Percentiles rank a stretch among this genome's conserved stretches.
Evolutionary conservation across 495 filamentous ascomycete genomes (phyloP).

Genomic region (Aspergillus affinis): DNA sequence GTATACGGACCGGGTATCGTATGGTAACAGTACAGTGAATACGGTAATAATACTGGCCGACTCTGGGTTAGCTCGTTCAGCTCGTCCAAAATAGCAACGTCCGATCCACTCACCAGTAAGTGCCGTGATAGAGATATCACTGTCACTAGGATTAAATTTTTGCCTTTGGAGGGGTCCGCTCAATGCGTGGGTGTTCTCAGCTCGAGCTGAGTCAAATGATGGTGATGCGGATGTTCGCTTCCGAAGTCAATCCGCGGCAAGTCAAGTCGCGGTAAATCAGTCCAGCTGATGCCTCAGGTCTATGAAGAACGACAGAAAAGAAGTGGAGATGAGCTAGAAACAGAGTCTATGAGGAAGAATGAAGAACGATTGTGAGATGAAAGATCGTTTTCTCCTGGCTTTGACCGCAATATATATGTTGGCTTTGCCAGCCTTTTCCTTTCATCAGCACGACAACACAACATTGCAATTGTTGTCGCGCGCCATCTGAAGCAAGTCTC

Average conservation of each 20-base stretch:
- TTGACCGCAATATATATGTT: not conserved
- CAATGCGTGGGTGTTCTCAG: too few species aligned
- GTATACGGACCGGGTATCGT: constrained; percentile 11
- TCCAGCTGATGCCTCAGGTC: constrained; percentile 4
- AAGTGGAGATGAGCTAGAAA: not conserved
- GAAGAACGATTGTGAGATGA: not conserved
- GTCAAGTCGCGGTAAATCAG: not conserved
- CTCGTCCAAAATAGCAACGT: constrained; percentile 15
- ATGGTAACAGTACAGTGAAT: constrained; percentile 12
- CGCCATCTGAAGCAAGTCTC: constrained; percentile 15
- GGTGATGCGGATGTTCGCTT: too few species aligned
- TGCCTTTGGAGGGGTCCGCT: too few species aligned
- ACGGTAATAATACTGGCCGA: not conserved
- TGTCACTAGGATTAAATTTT: too few species aligned
- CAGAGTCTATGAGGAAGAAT: not conserved
- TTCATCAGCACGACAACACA: not conserved
- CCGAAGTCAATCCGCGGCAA: too few species aligned
- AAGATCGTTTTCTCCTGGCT: constrained; percentile 1
- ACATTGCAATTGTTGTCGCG: constrained; percentile 13
- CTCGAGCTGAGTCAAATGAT: too few species aligned
- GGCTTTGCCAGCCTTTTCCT: too few species aligned
- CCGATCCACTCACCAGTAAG: constrained; percentile 1
- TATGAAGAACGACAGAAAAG: constrained; percentile 5
- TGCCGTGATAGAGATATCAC: too few species aligned
- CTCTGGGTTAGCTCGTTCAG: constrained; percentile 8